Conservation (phyloP, 169 alveolate species). For the Cystoisospora suis region DNA sequence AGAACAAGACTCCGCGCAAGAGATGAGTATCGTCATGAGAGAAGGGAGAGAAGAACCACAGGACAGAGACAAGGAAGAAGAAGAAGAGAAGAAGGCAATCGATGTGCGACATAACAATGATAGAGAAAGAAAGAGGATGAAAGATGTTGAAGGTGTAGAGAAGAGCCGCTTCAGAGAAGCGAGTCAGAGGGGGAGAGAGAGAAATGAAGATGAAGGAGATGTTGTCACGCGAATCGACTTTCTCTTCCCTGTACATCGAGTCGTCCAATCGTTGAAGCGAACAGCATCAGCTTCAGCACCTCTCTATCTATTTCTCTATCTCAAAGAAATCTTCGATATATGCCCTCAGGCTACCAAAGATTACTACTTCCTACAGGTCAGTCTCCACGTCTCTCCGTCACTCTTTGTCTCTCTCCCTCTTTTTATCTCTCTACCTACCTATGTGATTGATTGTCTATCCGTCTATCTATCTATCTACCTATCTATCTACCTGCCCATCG, state of each 20-base stretch:
- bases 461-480: too few relatives aligned
- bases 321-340: not conserved
- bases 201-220: not conserved
- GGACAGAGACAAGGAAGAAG: too few relatives aligned
- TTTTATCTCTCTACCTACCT: too few relatives aligned
- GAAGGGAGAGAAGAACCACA: too few relatives aligned
- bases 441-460: not conserved
- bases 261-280: not conserved
- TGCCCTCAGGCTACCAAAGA: not conserved
- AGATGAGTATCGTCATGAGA: too few relatives aligned
- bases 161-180: too few relatives aligned
- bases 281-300: not conserved
- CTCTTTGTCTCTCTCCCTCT: not conserved
- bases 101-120: too few relatives aligned
- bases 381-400: not conserved
- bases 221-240: not conserved
- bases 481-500: too few relatives aligned
- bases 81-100: too few relatives aligned
- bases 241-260: not conserved
- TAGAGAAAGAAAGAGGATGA: too few relatives aligned
- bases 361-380: constrained; percentile 11
- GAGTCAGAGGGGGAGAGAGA: not conserved
- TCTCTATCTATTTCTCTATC: not conserved
- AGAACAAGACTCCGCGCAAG: too few relatives aligned
- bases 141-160: too few relatives aligned